A percentile compares a stretch with the other conserved stretches of the same genome.
Conservation (phyloP, 768 basidiomycete genomes). For the Calvatia gigantea region DNA sequence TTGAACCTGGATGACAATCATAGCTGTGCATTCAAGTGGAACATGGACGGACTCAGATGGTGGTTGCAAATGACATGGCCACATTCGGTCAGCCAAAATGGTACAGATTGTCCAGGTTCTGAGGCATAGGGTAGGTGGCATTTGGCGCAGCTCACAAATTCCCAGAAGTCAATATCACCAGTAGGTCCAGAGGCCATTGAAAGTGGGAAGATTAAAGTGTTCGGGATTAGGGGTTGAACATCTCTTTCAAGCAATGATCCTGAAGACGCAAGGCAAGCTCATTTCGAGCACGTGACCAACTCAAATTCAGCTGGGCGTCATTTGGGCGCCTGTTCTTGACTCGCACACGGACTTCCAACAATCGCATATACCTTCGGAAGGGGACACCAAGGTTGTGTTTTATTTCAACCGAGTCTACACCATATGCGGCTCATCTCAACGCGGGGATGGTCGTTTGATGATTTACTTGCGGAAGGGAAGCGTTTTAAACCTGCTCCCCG, state of each 20-base stretch:
- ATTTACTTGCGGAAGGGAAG: slow-evolving; percentile 31
- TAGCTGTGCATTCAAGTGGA: neutral
- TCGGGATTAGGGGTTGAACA: neutral
- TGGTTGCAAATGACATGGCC: slow-evolving; percentile 84
- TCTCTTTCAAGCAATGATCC: too few species aligned
- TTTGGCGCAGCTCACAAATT: slow-evolving; percentile 67
- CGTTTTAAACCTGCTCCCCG: slow-evolving; percentile 36
- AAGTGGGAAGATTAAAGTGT: slow-evolving; percentile 21
- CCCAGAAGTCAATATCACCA: slow-evolving; percentile 68
- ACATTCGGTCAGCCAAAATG: slow-evolving; percentile 89
- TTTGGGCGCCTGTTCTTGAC: too few species aligned
- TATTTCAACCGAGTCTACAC: too few species aligned
- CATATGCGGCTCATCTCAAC: slow-evolving; percentile 29
- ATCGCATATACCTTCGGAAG: too few species aligned
- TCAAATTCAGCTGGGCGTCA: too few species aligned
- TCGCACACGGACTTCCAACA: neutral
- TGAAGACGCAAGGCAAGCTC: too few species aligned
- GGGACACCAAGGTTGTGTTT: too few species aligned
- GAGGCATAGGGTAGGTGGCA: slow-evolving; percentile 67
- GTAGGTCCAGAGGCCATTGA: slow-evolving; percentile 28
- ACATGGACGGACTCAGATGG: slow-evolving; percentile 62
- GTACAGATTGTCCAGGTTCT: slow-evolving; percentile 52
- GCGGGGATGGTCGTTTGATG: slow-evolving; percentile 47
- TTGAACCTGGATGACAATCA: slow-evolving; percentile 43
- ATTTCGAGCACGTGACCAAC: too few species aligned